Evolutionary conservation across 306 rosid genomes (phyloP).

Genomic region (Casuarina glauca): DNA sequence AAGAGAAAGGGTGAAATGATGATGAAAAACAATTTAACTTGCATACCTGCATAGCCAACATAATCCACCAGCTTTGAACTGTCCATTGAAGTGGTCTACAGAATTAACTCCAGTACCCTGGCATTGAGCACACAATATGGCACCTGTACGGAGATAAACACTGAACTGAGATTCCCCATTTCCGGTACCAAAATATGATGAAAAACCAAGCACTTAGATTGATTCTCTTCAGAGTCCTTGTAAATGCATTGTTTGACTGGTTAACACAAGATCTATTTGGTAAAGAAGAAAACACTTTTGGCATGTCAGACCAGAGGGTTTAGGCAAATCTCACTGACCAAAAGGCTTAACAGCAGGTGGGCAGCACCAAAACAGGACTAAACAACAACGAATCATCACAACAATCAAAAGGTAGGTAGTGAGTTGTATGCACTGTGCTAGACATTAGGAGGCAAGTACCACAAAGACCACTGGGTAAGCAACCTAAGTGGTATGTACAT

Average conservation of each 20-base stretch:
- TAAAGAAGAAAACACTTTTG: neutral
- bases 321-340: neutral
- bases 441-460: neutral
- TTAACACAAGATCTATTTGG: neutral
- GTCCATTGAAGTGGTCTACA: constrained; percentile 92
- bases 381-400: neutral
- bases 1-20: neutral
- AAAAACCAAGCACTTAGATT: constrained; percentile 1
- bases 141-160: constrained; percentile 51
- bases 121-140: constrained; percentile 65
- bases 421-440: neutral
- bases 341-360: neutral
- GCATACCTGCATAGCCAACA: constrained; percentile 98
- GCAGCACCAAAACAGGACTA: neutral
- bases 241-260: neutral
- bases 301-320: neutral
- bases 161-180: constrained; percentile 18
- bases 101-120: constrained; percentile 83
- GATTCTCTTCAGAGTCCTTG: neutral
- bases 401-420: neutral
- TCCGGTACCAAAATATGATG: constrained; percentile 4
- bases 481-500: neutral
- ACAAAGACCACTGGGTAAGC: neutral
- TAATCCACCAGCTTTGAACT: constrained; percentile 81
- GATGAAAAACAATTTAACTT: constrained; percentile 8